Evolutionary conservation across 495 filamentous ascomycete genomes (phyloP), one percentile per base, ranked within the genome.

Genomic region (Collariella sp.): DNA sequence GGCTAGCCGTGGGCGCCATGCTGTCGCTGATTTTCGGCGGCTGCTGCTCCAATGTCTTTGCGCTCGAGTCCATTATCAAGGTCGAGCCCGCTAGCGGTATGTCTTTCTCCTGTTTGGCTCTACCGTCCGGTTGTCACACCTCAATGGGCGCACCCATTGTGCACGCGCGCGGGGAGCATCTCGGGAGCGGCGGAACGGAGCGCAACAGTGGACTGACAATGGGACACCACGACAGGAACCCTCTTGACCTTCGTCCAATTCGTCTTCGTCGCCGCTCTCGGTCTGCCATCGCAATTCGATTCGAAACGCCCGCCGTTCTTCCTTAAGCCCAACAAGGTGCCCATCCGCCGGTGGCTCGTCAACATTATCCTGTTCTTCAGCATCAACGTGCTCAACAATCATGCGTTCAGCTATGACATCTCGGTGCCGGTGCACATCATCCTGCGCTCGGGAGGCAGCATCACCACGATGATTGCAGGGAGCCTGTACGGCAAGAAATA

Each of bases 401-500:
- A 90, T 76, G 93, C 93, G 6, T 97, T 99, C 66, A 90, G 88
- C 54, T 97, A 95, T 72, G 84, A 88, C 54, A 97, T 99, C 45
- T 95, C 88, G 5, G 91, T 99, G 0, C 93, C 93, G 20, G 82
- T 99, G 42, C 93, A 99, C 64, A 99, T 97, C 60, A 96, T 99
- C 54, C 73, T 99, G 7, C 85, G 93, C 18, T 95, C 90, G 38
- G 95, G 90, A 20, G 94, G 93, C 9, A 94, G 89, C 55, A 91
- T 96, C 43, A 91, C 90, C 1, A 97, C 93, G 0, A 89, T 99
- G 79, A 67, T 83, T 7, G 85, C 91, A 35, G 93, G 93, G 22
- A 88, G 80, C 63, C 34, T 93, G n/a, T 88, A 82, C 56, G 88
- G 87, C 11, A 94, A 88, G 71, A 77, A 76, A 64, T 99, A 96